Evolutionary conservation across 2,329 filamentous ascomycete genomes (phyloP).

Genomic region (Didymella pinodella): DNA sequence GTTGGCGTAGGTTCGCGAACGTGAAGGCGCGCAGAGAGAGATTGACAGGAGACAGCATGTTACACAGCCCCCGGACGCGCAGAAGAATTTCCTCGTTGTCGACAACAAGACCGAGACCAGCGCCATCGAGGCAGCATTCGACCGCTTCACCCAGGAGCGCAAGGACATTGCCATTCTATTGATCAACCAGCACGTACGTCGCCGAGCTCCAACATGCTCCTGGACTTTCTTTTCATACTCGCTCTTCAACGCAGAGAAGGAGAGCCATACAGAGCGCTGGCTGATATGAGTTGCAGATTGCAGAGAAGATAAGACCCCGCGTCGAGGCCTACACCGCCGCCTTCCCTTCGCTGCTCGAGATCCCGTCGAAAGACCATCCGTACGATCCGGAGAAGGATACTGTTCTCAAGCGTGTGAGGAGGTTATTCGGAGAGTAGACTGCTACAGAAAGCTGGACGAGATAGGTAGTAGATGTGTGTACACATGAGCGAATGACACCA

Average conservation of each 20-base stretch:
- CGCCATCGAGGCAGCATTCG: constrained; percentile 88
- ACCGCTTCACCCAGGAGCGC: constrained; percentile 83
- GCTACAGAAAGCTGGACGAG: background rate
- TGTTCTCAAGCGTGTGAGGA: constrained; percentile 85
- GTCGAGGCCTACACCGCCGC: constrained; percentile 93
- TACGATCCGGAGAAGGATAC: constrained; percentile 99
- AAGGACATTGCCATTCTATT: constrained; percentile 97
- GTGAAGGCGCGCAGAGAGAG: background rate
- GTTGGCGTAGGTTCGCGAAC: constrained; percentile 75
- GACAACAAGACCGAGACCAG: constrained; percentile 90
- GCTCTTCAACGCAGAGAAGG: no score
- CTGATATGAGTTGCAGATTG: constrained; percentile 68
- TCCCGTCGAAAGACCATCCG: constrained; percentile 97
- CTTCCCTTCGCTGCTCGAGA: constrained; percentile 95
- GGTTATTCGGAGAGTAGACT: constrained; percentile 73
- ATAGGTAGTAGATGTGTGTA: background rate
- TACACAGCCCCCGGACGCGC: constrained; percentile 82
- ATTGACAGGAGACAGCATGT: constrained; percentile 73
- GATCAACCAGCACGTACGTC: constrained; percentile 92
- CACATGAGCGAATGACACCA: constrained; percentile 15
- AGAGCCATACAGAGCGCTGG: background rate
- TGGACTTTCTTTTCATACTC: no score
- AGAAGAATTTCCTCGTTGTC: constrained; percentile 98
- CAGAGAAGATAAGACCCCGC: constrained; percentile 88
- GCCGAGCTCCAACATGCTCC: no score